These are phyloP conservation scores for Aurinia saxatilis DNA, from an alignment of 345 rosid genomes.

Conservation along the genomic window DNA sequence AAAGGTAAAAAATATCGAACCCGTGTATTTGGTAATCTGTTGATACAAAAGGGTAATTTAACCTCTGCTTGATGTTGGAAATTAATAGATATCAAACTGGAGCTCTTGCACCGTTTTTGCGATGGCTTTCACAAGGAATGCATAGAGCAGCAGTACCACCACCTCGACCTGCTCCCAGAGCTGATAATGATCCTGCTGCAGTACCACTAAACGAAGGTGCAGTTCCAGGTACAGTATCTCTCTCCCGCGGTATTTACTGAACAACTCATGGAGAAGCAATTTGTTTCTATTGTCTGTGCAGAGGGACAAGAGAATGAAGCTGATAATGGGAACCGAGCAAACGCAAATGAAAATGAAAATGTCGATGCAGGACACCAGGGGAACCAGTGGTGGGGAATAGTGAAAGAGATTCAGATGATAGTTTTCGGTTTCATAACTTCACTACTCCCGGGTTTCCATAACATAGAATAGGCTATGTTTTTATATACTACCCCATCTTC, in stretches of 20 bases:
- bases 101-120: constrained; percentile 81
- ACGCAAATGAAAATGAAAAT: constrained; percentile 53
- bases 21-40: no score
- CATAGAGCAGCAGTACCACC: constrained; percentile 97
- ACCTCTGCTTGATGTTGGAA: neutral
- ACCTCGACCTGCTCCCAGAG: constrained; percentile 65
- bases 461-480: constrained; percentile 54
- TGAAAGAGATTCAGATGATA: constrained; percentile 95
- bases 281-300: neutral
- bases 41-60: no score
- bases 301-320: constrained; percentile 72
- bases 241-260: neutral
- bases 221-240: constrained; percentile 45
- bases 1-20: no score
- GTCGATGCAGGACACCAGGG: constrained; percentile 38
- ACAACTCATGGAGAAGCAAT: neutral
- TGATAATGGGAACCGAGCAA: constrained; percentile 45
- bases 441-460: constrained; percentile 93
- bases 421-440: constrained; percentile 95
- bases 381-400: constrained; percentile 91
- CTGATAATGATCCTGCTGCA: constrained; percentile 60
- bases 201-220: constrained; percentile 54
- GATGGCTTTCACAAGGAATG: constrained; percentile 97
- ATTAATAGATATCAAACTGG: constrained; percentile 85
- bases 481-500: neutral